Conservation (phyloP, 2,329 filamentous ascomycete species). For the Teratosphaeria epicoccoides region DNA sequence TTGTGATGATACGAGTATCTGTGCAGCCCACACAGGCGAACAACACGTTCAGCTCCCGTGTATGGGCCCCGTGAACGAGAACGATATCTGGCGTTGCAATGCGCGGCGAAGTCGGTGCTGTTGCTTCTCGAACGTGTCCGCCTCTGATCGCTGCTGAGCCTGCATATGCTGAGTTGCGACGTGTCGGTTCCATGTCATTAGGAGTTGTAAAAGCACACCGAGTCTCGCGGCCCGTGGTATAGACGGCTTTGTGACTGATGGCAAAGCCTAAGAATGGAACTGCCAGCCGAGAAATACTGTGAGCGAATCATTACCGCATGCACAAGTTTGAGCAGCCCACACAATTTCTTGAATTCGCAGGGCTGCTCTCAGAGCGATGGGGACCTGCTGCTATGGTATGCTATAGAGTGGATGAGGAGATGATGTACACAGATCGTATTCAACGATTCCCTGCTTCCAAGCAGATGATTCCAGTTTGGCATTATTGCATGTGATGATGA, state of each 20-base stretch:
- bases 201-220: not conserved
- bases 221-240: not conserved
- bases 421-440: too few species aligned
- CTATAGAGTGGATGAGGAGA: too few species aligned
- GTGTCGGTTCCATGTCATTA: not conserved
- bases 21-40: slow-evolving; percentile 27
- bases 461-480: too few species aligned
- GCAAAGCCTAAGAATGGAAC: not conserved
- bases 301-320: not conserved
- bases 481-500: too few species aligned
- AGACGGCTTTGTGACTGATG: not conserved
- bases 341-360: too few species aligned
- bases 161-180: not conserved
- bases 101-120: not conserved
- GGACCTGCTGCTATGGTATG: too few species aligned
- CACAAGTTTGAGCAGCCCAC: too few species aligned
- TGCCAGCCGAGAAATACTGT: not conserved
- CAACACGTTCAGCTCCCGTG: slow-evolving; percentile 22
- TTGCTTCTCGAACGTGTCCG: not conserved
- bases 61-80: not conserved
- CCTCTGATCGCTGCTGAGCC: not conserved
- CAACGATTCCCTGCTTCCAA: too few species aligned
- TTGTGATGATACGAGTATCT: slow-evolving; percentile 21
- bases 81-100: slow-evolving; percentile 4
- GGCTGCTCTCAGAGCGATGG: too few species aligned